phyloP scores from a whole-genome alignment of 352 stramenopile species.

The Globisporangium recalcitrans region DNA sequence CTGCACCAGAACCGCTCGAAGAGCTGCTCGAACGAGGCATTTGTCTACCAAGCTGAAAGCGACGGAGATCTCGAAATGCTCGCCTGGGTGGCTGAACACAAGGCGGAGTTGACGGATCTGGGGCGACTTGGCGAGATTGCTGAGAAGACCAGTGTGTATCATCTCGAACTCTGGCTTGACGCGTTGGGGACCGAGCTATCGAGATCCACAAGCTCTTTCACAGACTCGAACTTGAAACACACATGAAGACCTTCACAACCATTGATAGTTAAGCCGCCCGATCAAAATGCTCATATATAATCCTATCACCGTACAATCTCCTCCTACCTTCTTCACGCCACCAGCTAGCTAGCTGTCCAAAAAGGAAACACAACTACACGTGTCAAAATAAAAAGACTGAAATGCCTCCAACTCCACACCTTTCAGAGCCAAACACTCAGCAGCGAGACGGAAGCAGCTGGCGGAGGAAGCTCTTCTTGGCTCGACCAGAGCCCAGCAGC shows the following conservation, averaged over 20 bases:
- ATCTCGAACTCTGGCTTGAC: neutral
- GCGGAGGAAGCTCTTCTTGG: slow-evolving; percentile 9
- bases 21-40: neutral
- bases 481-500: slow-evolving; percentile 4
- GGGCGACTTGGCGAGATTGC: neutral
- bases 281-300: no score
- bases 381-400: neutral
- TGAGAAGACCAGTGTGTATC: neutral
- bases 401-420: no score
- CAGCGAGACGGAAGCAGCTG: slow-evolving; percentile 7
- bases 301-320: no score
- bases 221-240: neutral
- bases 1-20: neutral
- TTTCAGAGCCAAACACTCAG: no score
- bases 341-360: no score
- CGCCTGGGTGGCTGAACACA: neutral
- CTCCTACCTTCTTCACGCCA: no score
- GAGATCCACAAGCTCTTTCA: no score
- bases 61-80: neutral
- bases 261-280: no score
- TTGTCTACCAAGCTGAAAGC: neutral
- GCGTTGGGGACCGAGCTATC: neutral
- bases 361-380: neutral
- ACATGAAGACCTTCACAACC: neutral
- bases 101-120: neutral